Percentiles rank a stretch among this genome's conserved stretches.
Conservation (phyloP, 2,329 filamentous ascomycete genomes). For the Tolypocladium guangdongense region DNA sequence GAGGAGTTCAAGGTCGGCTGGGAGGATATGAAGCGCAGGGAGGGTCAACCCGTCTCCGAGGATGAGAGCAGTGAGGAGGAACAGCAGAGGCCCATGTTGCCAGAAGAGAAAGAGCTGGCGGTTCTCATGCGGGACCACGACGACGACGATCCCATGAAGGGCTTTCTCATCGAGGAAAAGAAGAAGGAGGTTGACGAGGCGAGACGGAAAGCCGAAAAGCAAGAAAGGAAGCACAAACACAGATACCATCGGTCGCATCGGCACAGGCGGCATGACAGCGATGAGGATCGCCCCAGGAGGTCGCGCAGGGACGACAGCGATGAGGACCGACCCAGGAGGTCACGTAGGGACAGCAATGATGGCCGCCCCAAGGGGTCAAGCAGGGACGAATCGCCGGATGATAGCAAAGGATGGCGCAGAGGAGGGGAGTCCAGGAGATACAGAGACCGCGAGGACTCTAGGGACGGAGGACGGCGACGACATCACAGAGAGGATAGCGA, state of each 20-base stretch:
- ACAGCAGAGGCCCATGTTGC: slow-evolving; percentile 52
- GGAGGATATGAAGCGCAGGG: slow-evolving; percentile 46
- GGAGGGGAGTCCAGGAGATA: slow-evolving; percentile 18
- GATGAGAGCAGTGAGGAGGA: slow-evolving; percentile 36
- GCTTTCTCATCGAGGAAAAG: slow-evolving; percentile 80
- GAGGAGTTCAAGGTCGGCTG: slow-evolving; percentile 48
- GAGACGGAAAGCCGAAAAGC: slow-evolving; percentile 37
- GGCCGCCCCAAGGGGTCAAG: slow-evolving; percentile 16
- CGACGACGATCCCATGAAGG: slow-evolving; percentile 96
- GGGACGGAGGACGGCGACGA: slow-evolving; percentile 13
- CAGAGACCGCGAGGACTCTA: slow-evolving; percentile 17
- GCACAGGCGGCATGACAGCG: slow-evolving; percentile 7
- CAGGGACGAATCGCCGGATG: slow-evolving; percentile 21
- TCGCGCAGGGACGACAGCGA: slow-evolving; percentile 12
- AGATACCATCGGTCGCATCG: slow-evolving; percentile 27
- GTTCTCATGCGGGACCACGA: slow-evolving; percentile 71
- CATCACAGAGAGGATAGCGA: slow-evolving; percentile 7
- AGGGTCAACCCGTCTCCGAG: slow-evolving; percentile 32
- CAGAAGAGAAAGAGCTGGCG: slow-evolving; percentile 72
- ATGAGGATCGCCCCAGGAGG: slow-evolving; percentile 18
- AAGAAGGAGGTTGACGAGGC: slow-evolving; percentile 75
- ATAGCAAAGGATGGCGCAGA: slow-evolving; percentile 13
- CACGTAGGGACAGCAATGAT: slow-evolving; percentile 21
- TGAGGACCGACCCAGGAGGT: slow-evolving; percentile 19
- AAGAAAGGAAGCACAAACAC: slow-evolving; percentile 35